phyloP scores from a whole-genome alignment of 768 basidiomycete species.

The Psilocybe tampanensis region DNA sequence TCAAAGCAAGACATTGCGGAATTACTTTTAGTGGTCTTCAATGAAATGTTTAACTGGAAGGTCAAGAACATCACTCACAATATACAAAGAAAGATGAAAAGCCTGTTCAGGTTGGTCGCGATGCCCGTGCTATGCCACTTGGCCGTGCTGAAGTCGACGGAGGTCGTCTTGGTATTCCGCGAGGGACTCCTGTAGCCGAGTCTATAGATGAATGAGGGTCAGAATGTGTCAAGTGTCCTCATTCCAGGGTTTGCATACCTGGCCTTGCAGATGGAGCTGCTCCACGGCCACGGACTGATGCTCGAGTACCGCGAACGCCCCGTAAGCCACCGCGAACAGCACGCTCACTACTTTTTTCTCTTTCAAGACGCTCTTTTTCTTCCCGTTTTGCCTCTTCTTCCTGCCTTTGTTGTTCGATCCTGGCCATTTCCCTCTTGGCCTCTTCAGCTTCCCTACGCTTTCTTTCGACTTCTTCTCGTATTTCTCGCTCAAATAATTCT shows the following conservation, averaged over 20 bases:
- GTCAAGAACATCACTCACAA: no score
- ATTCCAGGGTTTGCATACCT: conserved; percentile 30
- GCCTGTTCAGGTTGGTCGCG: conserved; percentile 7
- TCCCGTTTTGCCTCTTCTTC: conserved; percentile 47
- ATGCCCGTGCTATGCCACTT: conserved; percentile 3
- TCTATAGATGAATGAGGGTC: conserved; percentile 1
- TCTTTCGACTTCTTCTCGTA: conserved; percentile 29
- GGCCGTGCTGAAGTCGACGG: conserved; percentile 13
- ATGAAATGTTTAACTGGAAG: not conserved
- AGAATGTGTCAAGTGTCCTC: not conserved
- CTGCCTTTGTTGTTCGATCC: conserved; percentile 44
- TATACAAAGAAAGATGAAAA: not conserved
- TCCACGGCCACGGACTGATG: conserved; percentile 57
- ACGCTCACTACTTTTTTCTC: conserved; percentile 46
- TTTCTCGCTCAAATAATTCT: conserved; percentile 49
- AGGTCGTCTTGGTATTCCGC: conserved; percentile 19
- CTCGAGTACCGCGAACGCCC: conserved; percentile 74
- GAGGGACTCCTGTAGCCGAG: conserved; percentile 10
- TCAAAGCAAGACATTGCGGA: no score
- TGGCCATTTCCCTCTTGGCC: conserved; percentile 49
- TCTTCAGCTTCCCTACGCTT: conserved; percentile 48
- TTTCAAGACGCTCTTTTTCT: conserved; percentile 42
- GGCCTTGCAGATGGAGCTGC: conserved; percentile 26
- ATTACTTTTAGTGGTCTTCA: not conserved
- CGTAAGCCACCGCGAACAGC: conserved; percentile 57